Evolutionary conservation across 768 basidiomycete genomes (phyloP).

Genomic region (Tremella fuciformis): DNA sequence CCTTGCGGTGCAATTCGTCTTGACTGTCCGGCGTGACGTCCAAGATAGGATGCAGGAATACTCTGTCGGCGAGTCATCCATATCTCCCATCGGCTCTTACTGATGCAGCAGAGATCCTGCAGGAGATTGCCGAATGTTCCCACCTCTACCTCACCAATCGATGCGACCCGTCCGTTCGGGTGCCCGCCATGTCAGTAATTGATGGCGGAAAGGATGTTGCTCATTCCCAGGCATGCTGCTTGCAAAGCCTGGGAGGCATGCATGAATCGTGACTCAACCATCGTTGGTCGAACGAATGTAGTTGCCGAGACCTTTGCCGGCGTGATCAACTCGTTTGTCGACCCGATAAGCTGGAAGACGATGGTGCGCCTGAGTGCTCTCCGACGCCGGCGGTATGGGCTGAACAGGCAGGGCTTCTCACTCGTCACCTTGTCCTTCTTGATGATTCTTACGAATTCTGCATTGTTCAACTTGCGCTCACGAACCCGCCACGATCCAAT

Average conservation of each 20-base stretch:
- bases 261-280: conserved; percentile 90
- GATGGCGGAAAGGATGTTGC: not conserved
- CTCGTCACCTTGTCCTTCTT: conserved; percentile 48
- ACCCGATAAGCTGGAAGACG: conserved; percentile 96
- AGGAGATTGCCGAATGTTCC: conserved; percentile 86
- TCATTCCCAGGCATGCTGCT: conserved; percentile 58
- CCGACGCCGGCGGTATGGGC: not conserved
- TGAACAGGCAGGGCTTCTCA: conserved; percentile 47
- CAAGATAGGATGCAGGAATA: conserved; percentile 80
- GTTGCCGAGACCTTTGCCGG: conserved; percentile 94
- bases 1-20: conserved; percentile 76
- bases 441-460: conserved; percentile 50
- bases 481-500: conserved; percentile 5
- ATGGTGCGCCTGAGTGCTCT: conserved; percentile 59
- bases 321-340: conserved; percentile 92
- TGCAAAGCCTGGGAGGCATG: conserved; percentile 89
- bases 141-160: conserved; percentile 75
- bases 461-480: conserved; percentile 46
- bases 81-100: not conserved
- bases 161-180: conserved; percentile 65
- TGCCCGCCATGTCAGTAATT: conserved; percentile 72
- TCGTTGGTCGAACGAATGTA: conserved; percentile 81
- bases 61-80: conserved; percentile 67
- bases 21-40: conserved; percentile 87
- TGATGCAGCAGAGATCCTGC: conserved; percentile 65